These are phyloP conservation scores for Teratosphaeria epicoccoides DNA, from an alignment of 2,329 filamentous ascomycete genomes.

Conservation along the genomic window DNA sequence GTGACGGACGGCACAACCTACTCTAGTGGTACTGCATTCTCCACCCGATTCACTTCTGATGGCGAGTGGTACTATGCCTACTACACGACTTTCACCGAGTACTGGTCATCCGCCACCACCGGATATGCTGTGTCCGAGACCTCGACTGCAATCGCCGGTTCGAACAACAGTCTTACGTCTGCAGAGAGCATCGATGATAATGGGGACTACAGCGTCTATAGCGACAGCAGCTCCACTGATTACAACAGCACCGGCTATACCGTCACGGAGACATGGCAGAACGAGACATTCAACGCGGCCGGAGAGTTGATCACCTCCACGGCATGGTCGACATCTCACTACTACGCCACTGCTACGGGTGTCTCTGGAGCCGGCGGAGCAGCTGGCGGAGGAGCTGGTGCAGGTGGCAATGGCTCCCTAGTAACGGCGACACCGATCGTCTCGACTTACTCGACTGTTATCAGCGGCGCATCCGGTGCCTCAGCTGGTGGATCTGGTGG, in stretches of 20 bases:
- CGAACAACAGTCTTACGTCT: constrained; percentile 8
- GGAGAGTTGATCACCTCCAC: constrained; percentile 16
- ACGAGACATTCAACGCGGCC: constrained; percentile 12
- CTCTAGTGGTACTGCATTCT: constrained; percentile 21
- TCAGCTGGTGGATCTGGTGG: constrained; percentile 7
- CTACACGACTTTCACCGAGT: constrained; percentile 19
- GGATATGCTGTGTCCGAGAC: constrained; percentile 13
- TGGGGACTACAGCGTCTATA: constrained; percentile 12
- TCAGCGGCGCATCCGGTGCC: constrained; percentile 8
- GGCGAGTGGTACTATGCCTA: constrained; percentile 22
- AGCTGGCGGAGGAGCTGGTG: constrained; percentile 9
- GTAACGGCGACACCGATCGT: constrained; percentile 8
- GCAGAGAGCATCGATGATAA: constrained; percentile 7
- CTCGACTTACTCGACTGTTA: constrained; percentile 11
- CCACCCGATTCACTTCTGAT: constrained; percentile 16
- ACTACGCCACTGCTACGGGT: constrained; percentile 14
- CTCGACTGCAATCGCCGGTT: constrained; percentile 10
- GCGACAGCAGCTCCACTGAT: constrained; percentile 9
- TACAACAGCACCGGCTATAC: constrained; percentile 11
- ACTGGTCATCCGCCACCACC: constrained; percentile 21
- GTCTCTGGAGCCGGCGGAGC: constrained; percentile 11
- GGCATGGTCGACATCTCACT: constrained; percentile 15
- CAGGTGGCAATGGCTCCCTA: neutral
- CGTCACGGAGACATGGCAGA: constrained; percentile 14
- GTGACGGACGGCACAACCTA: constrained; percentile 21